These are phyloP conservation scores for Trichoderma asperelloides DNA, from an alignment of 495 filamentous ascomycete genomes.

Conservation along the genomic window DNA sequence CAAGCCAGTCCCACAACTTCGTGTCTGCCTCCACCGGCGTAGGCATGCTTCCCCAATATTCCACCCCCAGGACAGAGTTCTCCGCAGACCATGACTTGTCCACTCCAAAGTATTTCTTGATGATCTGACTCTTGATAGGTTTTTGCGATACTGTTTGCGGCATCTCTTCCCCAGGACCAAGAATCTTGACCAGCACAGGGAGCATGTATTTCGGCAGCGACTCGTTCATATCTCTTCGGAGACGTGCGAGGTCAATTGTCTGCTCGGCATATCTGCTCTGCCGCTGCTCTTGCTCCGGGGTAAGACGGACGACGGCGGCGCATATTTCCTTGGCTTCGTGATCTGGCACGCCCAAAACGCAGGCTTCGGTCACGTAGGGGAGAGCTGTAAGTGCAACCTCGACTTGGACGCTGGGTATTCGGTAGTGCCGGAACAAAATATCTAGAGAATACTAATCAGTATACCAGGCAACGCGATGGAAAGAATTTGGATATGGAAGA, in stretches of 20 bases:
- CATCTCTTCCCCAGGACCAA: background rate
- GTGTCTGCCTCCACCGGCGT: background rate
- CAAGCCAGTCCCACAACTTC: constrained; percentile 1
- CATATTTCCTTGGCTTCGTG: background rate
- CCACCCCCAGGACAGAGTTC: background rate
- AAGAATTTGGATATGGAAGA: background rate
- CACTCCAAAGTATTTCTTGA: background rate
- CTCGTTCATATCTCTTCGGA: background rate
- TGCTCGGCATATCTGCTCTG: background rate
- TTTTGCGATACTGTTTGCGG: background rate
- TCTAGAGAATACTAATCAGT: background rate
- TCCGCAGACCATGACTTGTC: background rate
- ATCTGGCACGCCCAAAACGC: background rate
- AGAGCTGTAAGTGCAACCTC: constrained; percentile 4
- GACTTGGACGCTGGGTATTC: background rate
- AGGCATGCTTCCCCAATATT: constrained; percentile 4
- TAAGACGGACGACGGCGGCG: background rate
- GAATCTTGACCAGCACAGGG: background rate
- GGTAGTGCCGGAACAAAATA: background rate
- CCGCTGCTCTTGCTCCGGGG: background rate
- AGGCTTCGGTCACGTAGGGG: background rate
- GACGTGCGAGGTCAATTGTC: background rate
- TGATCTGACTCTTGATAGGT: background rate
- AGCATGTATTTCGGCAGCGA: background rate
- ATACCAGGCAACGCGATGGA: background rate